These are phyloP conservation scores for Calonectria hongkongensis DNA, from an alignment of 2,329 filamentous ascomycete genomes.

Conservation along the genomic window DNA sequence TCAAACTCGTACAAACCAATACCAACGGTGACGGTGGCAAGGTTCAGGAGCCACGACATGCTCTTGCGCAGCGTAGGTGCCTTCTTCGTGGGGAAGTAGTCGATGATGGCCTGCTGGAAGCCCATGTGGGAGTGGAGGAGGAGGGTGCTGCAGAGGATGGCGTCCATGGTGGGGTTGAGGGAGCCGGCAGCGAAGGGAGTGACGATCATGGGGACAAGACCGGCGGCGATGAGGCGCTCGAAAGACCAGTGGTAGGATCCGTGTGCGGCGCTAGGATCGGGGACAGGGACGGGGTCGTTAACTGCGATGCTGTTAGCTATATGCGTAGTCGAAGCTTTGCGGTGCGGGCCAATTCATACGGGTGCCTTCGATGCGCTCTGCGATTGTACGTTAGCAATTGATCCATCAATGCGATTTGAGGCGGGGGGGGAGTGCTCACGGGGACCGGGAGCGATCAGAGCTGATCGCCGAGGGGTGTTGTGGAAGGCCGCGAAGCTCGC, in stretches of 20 bases:
- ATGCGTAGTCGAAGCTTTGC: conserved; percentile 45
- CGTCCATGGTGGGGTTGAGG: conserved; percentile 91
- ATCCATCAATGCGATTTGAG: not conserved
- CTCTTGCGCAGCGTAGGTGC: conserved; percentile 80
- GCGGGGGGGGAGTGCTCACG: conserved; percentile 76
- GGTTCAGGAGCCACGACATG: conserved; percentile 87
- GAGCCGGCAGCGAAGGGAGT: conserved; percentile 94
- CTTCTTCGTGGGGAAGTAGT: conserved; percentile 88
- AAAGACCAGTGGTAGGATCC: conserved; percentile 99
- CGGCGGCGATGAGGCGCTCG: conserved; percentile 88
- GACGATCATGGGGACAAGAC: conserved; percentile 89
- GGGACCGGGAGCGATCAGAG: conserved; percentile 89
- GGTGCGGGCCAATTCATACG: conserved; percentile 70
- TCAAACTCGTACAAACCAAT: conserved; percentile 98
- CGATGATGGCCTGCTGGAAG: conserved; percentile 91
- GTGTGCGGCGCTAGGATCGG: conserved; percentile 83
- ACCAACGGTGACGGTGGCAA: conserved; percentile 86
- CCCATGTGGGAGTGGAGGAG: conserved; percentile 97
- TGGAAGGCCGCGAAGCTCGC: conserved; percentile 88
- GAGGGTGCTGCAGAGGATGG: conserved; percentile 86
- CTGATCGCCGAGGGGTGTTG: conserved; percentile 83
- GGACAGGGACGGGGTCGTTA: conserved; percentile 90
- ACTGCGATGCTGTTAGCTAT: conserved; percentile 68
- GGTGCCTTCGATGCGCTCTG: conserved; percentile 85
- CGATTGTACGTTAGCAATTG: conserved; percentile 64